phyloP scores from a whole-genome alignment of 2,329 filamentous ascomycete species.

The Penicillium verrucosum region DNA sequence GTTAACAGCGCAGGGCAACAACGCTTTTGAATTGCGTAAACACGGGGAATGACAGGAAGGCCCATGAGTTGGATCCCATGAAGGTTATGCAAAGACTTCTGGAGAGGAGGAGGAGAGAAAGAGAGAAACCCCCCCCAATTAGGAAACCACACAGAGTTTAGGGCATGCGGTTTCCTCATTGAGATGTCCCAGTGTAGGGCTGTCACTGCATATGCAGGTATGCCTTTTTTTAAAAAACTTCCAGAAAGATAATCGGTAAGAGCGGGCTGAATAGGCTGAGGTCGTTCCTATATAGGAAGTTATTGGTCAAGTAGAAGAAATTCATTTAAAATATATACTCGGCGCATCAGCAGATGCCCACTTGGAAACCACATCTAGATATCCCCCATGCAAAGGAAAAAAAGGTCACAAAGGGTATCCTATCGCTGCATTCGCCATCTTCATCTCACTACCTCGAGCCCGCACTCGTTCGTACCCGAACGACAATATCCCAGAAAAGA shows the following conservation, averaged over 20 bases:
- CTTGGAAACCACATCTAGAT: slow-evolving; percentile 1
- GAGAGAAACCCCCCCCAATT: not conserved
- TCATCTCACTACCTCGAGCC: not conserved
- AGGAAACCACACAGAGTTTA: not conserved
- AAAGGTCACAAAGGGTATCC: not conserved
- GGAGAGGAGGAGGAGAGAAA: not conserved
- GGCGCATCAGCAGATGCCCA: not conserved
- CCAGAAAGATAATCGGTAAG: too few relatives aligned
- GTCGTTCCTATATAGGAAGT: not conserved
- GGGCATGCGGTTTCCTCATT: not conserved
- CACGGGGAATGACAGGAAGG: not conserved
- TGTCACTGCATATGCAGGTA: too few relatives aligned
- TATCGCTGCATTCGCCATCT: not conserved
- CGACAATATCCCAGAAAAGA: not conserved
- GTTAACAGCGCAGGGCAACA: not conserved
- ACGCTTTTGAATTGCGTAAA: not conserved
- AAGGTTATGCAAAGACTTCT: not conserved
- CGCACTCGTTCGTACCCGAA: not conserved
- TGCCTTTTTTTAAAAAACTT: not conserved
- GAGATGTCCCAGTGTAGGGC: not conserved
- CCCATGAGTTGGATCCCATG: not conserved
- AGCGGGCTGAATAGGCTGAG: too few relatives aligned
- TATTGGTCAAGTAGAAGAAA: not conserved
- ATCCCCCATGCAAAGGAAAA: not conserved
- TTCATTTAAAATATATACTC: slow-evolving; percentile 11